A percentile compares a stretch with the other conserved stretches of the same genome.
These are phyloP conservation scores for Yamadazyma buinensis DNA, from an alignment of 1,139 yeast genomes.

Conservation along the genomic window DNA sequence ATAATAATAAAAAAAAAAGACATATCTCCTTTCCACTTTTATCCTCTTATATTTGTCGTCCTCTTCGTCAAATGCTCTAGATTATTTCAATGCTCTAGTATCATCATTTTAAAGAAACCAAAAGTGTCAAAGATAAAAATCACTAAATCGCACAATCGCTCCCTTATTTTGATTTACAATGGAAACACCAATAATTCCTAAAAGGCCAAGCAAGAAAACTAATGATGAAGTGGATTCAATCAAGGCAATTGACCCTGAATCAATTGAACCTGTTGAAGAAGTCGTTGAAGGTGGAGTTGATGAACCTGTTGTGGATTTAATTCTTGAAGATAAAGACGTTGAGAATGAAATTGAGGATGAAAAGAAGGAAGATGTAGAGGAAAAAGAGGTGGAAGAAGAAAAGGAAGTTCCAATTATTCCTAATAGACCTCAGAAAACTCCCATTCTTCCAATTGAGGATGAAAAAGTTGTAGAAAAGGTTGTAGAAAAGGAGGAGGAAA, in stretches of 20 bases:
- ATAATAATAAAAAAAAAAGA: too few species aligned
- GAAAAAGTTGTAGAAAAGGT: background rate
- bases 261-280: too few species aligned
- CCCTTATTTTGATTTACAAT: too few species aligned
- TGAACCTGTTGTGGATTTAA: background rate
- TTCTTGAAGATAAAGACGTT: background rate
- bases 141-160: conserved; percentile 3
- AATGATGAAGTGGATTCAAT: too few species aligned
- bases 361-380: background rate
- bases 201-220: conserved; percentile 10
- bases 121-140: too few species aligned
- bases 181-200: conserved; percentile 11
- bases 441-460: too few species aligned
- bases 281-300: too few species aligned
- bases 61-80: too few species aligned
- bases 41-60: too few species aligned
- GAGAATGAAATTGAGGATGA: background rate
- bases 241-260: background rate
- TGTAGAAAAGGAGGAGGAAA: background rate
- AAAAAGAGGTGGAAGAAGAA: background rate
- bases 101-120: too few species aligned
- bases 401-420: conserved; percentile 17
- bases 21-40: too few species aligned
- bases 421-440: conserved; percentile 17
- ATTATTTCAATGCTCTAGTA: too few species aligned